Conservation (phyloP, 352 stramenopile species). For the Saprolegnia diclina region DNA sequence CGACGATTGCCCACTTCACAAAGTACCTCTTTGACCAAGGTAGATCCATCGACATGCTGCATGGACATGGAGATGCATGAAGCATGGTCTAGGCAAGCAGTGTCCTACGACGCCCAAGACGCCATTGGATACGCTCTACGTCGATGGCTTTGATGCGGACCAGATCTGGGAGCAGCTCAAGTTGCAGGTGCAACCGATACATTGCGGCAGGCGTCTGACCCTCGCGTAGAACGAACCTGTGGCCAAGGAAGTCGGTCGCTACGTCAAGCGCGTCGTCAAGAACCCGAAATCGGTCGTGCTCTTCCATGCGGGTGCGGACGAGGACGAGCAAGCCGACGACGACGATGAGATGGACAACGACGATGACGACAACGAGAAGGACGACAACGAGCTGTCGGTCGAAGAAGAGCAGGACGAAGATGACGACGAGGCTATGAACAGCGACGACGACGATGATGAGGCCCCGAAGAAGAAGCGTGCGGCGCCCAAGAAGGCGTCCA, state of each 20-base stretch:
- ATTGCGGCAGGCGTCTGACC: neutral
- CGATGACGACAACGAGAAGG: constrained; percentile 26
- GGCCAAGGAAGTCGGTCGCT: constrained; percentile 41
- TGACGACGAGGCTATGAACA: constrained; percentile 28
- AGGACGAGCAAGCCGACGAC: neutral
- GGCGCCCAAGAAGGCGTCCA: constrained; percentile 29
- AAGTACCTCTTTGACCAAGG: constrained; percentile 79
- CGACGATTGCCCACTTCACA: constrained; percentile 61
- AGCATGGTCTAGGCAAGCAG: neutral
- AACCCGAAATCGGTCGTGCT: constrained; percentile 47
- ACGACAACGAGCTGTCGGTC: constrained; percentile 35
- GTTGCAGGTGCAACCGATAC: constrained; percentile 33
- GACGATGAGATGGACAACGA: constrained; percentile 13
- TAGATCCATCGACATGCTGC: constrained; percentile 37
- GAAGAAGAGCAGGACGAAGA: constrained; percentile 30
- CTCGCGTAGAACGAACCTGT: constrained; percentile 50
- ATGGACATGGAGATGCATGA: neutral
- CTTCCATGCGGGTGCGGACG: constrained; percentile 33
- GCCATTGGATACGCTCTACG: constrained; percentile 66
- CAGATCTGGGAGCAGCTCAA: constrained; percentile 85
- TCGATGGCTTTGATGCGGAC: constrained; percentile 77
- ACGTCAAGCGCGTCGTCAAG: constrained; percentile 62
- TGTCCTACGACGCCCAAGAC: constrained; percentile 34
- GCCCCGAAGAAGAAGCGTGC: constrained; percentile 37
- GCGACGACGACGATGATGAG: constrained; percentile 37